Evolutionary conservation across 768 basidiomycete species (phyloP).

Genomic region (Steccherinum ochraceum): DNA sequence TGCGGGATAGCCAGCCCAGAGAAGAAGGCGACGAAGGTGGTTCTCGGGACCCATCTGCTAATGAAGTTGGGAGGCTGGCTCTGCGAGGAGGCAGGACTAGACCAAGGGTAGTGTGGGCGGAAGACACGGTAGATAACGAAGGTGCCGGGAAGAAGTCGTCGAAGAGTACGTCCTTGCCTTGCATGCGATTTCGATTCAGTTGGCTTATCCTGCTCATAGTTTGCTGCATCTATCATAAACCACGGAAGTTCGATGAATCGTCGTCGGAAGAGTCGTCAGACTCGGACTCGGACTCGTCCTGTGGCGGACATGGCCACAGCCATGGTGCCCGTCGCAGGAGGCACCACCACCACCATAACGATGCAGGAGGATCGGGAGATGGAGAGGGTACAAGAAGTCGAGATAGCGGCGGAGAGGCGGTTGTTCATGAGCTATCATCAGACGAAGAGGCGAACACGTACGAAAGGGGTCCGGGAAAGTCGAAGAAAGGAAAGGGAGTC

Average conservation of each 20-base stretch:
- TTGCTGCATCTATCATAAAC: slow-evolving; percentile 93
- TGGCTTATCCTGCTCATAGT: slow-evolving; percentile 38
- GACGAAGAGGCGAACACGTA: slow-evolving; percentile 29
- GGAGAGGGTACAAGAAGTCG: slow-evolving; percentile 10
- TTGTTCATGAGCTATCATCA: slow-evolving; percentile 19
- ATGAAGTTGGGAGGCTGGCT: slow-evolving; percentile 44
- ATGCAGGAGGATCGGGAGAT: slow-evolving; percentile 8
- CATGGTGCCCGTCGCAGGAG: slow-evolving; percentile 9
- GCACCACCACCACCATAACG: slow-evolving; percentile 9
- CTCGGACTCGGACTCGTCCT: slow-evolving; percentile 34
- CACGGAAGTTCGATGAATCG: slow-evolving; percentile 75
- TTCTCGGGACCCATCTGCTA: neutral
- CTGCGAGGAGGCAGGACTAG: slow-evolving; percentile 42
- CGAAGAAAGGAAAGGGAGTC: slow-evolving; percentile 15
- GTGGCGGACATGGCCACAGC: slow-evolving; percentile 15
- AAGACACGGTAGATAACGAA: slow-evolving; percentile 89
- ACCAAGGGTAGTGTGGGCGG: slow-evolving; percentile 72
- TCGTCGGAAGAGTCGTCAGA: slow-evolving; percentile 58
- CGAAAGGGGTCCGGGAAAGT: slow-evolving; percentile 25
- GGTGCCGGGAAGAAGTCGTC: slow-evolving; percentile 84
- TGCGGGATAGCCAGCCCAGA: slow-evolving; percentile 29
- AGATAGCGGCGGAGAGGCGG: slow-evolving; percentile 10
- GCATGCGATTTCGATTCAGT: neutral
- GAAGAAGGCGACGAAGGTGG: slow-evolving; percentile 16
- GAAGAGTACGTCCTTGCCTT: slow-evolving; percentile 63